Base-by-base conservation (phyloP, 2,329 filamentous ascomycete genomes). In the Dothistroma septosporum region DNA sequence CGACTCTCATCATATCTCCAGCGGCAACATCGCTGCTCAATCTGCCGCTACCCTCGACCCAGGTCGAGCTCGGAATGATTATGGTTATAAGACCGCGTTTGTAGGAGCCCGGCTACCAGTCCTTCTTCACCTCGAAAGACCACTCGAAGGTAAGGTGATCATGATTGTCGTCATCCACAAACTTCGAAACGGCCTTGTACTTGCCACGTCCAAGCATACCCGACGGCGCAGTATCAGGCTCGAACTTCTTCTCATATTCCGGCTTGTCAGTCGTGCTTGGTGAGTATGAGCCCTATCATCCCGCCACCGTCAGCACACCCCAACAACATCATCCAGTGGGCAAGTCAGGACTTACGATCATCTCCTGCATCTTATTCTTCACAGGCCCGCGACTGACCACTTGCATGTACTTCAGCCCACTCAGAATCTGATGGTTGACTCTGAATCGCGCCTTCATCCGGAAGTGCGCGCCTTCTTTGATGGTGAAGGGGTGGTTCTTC, bases 101-200 rank as follows among this genome's bases (percentile, higher is more conserved):
- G 31, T 28, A n/a, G 1, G 22, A 46, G n/a, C 10, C 9, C 41
- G 19, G 28, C 67, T 87, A 90, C 94, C 94, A 97, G 75, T 96
- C 91, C 85, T 97, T 99, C 79, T 89, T 84, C 76, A 99, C 96
- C 74, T 97, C 90, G 73, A 99, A 97, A 64, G 88, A 87, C 94
- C 94, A 99, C 72, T 96, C 89, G 76, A 99, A 99, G 75, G 88
- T 83, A 65, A 99, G 82, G 78, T 99, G 92, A 66, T 84, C 87
- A 78, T 91, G 87, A 76, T 94, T 88, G 79, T 99, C 94, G 72
- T 99, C 94, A 75, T 99, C 94, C 64, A 96, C 85, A 76, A 99
- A 99, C 77, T 86, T 91, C 68, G 92, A 96, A 63, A 87, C 78
- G 65, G 92, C 92, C 63, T 89, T 89, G 83, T 99, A 99, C 78